A percentile compares a stretch with the other conserved stretches of the same genome.
Conservation (phyloP, 495 filamentous ascomycete species). For the Umbilicaria muhlenbergii region DNA sequence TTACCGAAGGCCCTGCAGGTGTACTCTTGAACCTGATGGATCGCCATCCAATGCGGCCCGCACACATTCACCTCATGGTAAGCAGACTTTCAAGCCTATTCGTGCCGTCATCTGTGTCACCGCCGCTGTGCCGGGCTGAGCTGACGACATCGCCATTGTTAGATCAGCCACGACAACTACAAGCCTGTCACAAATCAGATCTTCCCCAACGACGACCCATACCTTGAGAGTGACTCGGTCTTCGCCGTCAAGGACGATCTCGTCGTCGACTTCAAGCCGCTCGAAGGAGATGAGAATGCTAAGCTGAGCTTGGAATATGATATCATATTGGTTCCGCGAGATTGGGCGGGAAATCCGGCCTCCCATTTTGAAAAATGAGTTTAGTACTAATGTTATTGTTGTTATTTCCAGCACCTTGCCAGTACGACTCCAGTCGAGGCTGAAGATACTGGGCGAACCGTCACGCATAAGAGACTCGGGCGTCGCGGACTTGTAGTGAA, state of each 20-base stretch:
- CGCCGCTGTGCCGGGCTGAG: no score
- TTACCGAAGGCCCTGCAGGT: constrained; percentile 37
- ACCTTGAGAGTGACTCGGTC: constrained; percentile 45
- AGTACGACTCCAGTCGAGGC: no score
- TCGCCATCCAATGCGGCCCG: constrained; percentile 39
- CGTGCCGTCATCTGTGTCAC: constrained; percentile 7
- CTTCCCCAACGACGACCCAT: constrained; percentile 46
- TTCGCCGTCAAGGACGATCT: constrained; percentile 53
- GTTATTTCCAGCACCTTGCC: no score
- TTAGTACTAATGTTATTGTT: not conserved
- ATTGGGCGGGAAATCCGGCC: not conserved
- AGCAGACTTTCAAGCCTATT: not conserved
- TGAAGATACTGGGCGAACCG: no score
- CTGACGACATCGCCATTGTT: no score
- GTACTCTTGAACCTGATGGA: constrained; percentile 56
- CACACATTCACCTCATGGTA: constrained; percentile 32
- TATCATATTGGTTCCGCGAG: constrained; percentile 24
- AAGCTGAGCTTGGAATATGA: constrained; percentile 29
- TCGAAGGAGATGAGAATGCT: constrained; percentile 31
- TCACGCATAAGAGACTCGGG: no score
- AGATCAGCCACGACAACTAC: constrained; percentile 26
- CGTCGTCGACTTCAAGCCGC: constrained; percentile 45
- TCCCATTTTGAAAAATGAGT: constrained; percentile 11
- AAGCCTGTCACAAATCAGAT: constrained; percentile 46
- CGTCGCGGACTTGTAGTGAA: no score